Evolutionary conservation across 805 yeast genomes (phyloP).

Genomic region (Kluyveromyces starmeri): DNA sequence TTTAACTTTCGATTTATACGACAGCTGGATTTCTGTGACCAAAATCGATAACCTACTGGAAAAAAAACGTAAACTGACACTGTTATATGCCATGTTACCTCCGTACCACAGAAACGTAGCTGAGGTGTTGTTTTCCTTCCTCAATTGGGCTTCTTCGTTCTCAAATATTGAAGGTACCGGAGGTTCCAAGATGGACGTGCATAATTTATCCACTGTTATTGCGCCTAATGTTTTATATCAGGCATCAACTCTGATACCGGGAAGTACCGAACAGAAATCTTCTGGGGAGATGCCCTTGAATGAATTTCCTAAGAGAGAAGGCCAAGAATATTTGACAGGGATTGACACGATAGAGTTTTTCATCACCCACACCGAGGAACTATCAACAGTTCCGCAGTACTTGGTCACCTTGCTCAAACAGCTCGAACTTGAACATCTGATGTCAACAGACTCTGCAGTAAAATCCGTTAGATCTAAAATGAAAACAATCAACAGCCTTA

Average conservation of each 20-base stretch:
- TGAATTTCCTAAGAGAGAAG: slow-evolving; percentile 35
- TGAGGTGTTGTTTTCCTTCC: slow-evolving; percentile 77
- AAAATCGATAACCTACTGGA: slow-evolving; percentile 40
- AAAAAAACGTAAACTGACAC: slow-evolving; percentile 43
- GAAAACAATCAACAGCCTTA: too few relatives aligned
- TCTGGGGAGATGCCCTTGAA: slow-evolving; percentile 29
- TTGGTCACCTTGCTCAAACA: slow-evolving; percentile 41
- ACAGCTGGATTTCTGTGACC: slow-evolving; percentile 68
- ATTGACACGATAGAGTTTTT: slow-evolving; percentile 83
- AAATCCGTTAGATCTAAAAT: slow-evolving; percentile 11
- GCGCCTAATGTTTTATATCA: slow-evolving; percentile 79
- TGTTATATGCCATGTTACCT: slow-evolving; percentile 74
- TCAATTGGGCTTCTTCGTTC: slow-evolving; percentile 94
- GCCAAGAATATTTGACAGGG: slow-evolving; percentile 77
- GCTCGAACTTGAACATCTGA: slow-evolving; percentile 11
- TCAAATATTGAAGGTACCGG: slow-evolving; percentile 84
- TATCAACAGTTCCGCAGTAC: slow-evolving; percentile 68
- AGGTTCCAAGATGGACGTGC: slow-evolving; percentile 93
- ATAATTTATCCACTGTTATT: slow-evolving; percentile 88
- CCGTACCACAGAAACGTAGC: slow-evolving; percentile 71
- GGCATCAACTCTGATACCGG: neutral
- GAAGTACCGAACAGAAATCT: too few relatives aligned
- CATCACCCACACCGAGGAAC: slow-evolving; percentile 72
- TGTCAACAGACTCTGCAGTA: slow-evolving; percentile 14
- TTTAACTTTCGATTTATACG: slow-evolving; percentile 65